phyloP scores from a whole-genome alignment of 1,139 yeast genomes.

The Debaryomyces robertsiae region DNA sequence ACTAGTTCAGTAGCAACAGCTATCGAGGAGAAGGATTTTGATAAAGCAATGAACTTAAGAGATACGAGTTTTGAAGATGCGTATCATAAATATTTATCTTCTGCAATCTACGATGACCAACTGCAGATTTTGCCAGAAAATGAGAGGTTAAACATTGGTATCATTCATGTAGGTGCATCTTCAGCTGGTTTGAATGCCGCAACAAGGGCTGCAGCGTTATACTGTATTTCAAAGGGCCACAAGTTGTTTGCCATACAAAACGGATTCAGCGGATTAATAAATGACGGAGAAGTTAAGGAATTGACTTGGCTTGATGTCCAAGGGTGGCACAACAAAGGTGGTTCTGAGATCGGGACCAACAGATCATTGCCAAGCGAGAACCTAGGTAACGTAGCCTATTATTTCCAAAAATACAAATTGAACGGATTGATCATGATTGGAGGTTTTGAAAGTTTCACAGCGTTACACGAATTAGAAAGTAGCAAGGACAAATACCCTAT shows the following conservation, averaged over 20 bases:
- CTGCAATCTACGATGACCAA: conserved; percentile 71
- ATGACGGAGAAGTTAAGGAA: conserved; percentile 75
- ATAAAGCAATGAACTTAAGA: conserved; percentile 81
- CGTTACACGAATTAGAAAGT: conserved; percentile 75
- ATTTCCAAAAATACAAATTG: conserved; percentile 80
- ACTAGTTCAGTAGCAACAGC: conserved; percentile 89
- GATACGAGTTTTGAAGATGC: conserved; percentile 87
- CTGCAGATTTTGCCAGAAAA: conserved; percentile 50
- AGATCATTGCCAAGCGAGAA: conserved; percentile 82
- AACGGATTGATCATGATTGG: conserved; percentile 90
- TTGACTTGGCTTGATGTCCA: conserved; percentile 85
- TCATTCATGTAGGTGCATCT: conserved; percentile 94
- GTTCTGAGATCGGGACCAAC: conserved; percentile 95
- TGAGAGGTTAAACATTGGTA: conserved; percentile 68
- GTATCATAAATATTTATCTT: conserved; percentile 67
- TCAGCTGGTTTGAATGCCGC: conserved; percentile 97
- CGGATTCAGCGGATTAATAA: conserved; percentile 88
- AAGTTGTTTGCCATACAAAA: conserved; percentile 83
- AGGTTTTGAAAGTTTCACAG: conserved; percentile 90
- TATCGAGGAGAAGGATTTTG: conserved; percentile 75
- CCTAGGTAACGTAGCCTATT: conserved; percentile 85
- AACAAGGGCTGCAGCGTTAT: conserved; percentile 85
- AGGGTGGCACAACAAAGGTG: conserved; percentile 90
- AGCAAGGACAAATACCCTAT: conserved; percentile 80
- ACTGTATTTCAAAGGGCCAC: conserved; percentile 91